Evolutionary conservation across 2,329 filamentous ascomycete species (phyloP).

Genomic region (Nigrospora osmanthi): DNA sequence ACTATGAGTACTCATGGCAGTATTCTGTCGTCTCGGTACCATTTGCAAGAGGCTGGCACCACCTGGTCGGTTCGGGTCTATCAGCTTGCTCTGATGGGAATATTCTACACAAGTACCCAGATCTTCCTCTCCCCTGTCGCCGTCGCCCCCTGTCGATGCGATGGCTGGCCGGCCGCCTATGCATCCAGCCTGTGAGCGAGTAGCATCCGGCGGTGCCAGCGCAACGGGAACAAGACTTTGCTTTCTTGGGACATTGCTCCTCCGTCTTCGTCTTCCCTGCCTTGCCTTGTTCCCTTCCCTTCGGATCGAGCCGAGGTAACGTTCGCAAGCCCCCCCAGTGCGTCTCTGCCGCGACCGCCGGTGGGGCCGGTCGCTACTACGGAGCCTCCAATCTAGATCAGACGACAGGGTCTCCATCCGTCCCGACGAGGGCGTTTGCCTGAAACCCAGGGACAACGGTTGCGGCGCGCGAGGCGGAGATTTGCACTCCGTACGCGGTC

Average conservation of each 20-base stretch:
- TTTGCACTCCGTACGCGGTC: neutral
- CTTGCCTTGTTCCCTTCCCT: neutral
- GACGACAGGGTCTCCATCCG: neutral
- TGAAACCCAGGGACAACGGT: neutral
- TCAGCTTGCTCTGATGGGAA: too few relatives aligned
- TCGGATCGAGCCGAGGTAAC: neutral
- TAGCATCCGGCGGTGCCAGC: neutral
- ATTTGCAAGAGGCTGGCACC: too few relatives aligned
- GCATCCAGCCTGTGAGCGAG: too few relatives aligned
- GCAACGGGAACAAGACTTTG: neutral
- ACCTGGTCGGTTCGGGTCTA: too few relatives aligned
- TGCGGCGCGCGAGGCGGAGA: neutral
- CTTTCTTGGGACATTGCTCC: neutral
- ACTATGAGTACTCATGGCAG: too few relatives aligned
- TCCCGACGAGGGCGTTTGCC: neutral
- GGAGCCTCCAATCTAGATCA: slow-evolving; percentile 1
- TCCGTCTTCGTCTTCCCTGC: neutral
- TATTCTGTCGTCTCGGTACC: too few relatives aligned
- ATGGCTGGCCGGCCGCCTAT: too few relatives aligned
- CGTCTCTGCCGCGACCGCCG: too few relatives aligned
- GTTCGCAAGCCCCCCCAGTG: neutral
- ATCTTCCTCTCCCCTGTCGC: too few relatives aligned
- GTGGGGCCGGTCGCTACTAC: neutral
- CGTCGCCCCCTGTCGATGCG: too few relatives aligned
- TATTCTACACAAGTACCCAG: too few relatives aligned